Conservation (phyloP, 192 early-diverging fungal genomes). For the Backusella macrospora region DNA sequence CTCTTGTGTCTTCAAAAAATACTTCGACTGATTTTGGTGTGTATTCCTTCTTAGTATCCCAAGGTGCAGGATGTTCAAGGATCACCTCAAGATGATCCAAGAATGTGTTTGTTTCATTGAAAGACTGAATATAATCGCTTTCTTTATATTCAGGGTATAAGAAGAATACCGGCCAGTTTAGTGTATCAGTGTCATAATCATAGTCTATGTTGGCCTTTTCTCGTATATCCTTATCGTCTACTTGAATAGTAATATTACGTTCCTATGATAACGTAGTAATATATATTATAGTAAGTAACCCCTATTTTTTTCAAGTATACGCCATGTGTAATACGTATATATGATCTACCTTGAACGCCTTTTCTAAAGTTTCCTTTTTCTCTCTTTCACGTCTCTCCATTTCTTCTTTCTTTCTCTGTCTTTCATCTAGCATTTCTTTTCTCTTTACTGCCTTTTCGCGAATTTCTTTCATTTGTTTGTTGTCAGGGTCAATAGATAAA, state of each 20-base stretch:
- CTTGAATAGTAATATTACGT: conserved; percentile 48
- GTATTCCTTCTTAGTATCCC: conserved; percentile 80
- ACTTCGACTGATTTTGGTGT: conserved; percentile 70
- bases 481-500: conserved; percentile 63
- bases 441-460: conserved; percentile 42
- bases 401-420: conserved; percentile 52
- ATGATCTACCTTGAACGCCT: conserved; percentile 49
- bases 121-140: conserved; percentile 84
- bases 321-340: too few species aligned
- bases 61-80: conserved; percentile 77
- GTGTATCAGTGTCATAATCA: conserved; percentile 50
- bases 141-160: conserved; percentile 94
- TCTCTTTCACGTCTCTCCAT: conserved; percentile 49
- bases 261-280: conserved; percentile 31
- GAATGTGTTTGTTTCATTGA: conserved; percentile 84
- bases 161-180: conserved; percentile 88
- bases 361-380: conserved; percentile 52
- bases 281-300: background rate
- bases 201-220: conserved; percentile 55
- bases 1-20: conserved; percentile 75
- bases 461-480: conserved; percentile 32
- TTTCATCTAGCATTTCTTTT: conserved; percentile 49
- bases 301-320: background rate
- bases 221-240: conserved; percentile 39
- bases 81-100: conserved; percentile 82